These are phyloP conservation scores for Sesbania bispinosa DNA, from an alignment of 306 rosid species.

Conservation along the genomic window DNA sequence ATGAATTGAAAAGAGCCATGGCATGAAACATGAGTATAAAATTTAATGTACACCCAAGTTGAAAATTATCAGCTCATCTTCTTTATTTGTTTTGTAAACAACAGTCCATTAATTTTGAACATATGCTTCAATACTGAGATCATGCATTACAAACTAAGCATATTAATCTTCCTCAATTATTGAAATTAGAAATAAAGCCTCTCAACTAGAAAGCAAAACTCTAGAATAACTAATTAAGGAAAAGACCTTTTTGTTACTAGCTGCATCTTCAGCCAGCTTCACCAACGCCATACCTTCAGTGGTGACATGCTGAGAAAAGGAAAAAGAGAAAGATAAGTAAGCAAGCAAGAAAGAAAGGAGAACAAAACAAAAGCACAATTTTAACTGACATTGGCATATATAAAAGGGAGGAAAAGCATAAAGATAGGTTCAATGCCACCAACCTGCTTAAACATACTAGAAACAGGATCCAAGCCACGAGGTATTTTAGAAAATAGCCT, in stretches of 20 bases:
- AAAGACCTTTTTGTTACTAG: slow-evolving; percentile 66
- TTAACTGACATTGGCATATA: background rate
- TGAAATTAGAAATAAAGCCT: slow-evolving; percentile 6
- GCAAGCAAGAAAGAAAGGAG: background rate
- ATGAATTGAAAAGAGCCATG: background rate
- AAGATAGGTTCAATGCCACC: slow-evolving; percentile 21
- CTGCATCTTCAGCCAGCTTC: slow-evolving; percentile 80
- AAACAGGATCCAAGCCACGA: slow-evolving; percentile 85
- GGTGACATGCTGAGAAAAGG: slow-evolving; percentile 63
- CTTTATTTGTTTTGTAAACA: background rate
- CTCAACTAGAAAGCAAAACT: slow-evolving; percentile 9
- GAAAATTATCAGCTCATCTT: background rate
- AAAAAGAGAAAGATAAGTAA: background rate
- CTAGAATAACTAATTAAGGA: slow-evolving; percentile 13
- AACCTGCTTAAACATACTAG: slow-evolving; percentile 88
- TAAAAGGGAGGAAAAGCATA: background rate
- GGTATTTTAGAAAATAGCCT: slow-evolving; percentile 96
- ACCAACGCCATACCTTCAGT: slow-evolving; percentile 75
- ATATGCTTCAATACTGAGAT: background rate
- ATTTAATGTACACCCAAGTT: background rate
- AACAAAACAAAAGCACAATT: background rate
- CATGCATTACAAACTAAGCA: background rate
- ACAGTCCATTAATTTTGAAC: background rate
- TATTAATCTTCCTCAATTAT: background rate
- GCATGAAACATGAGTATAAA: background rate